phyloP scores from a whole-genome alignment of 768 basidiomycete species.

The Phlebiopsis flavidoalba region DNA sequence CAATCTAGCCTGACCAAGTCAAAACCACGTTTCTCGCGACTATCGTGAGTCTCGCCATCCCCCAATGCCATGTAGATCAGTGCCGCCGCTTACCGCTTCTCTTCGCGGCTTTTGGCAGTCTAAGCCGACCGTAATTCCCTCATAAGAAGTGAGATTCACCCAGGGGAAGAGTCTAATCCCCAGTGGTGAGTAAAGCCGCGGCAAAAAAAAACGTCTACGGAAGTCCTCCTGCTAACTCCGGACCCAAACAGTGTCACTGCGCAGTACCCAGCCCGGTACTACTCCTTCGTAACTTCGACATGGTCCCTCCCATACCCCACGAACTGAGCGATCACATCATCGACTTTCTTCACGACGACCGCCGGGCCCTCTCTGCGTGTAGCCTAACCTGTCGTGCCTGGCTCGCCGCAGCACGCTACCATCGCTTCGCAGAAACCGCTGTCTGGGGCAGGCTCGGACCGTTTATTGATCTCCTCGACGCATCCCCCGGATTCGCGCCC shows the following conservation, averaged over 20 bases:
- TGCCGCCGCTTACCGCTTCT: too few species aligned
- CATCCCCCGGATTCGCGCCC: not conserved
- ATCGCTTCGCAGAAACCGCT: conserved; percentile 4
- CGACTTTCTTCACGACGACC: conserved; percentile 15
- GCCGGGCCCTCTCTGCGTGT: conserved; percentile 5
- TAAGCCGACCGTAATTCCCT: too few species aligned
- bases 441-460: conserved; percentile 2
- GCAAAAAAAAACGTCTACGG: too few species aligned
- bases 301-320: conserved; percentile 9
- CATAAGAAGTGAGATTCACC: too few species aligned
- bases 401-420: conserved; percentile 13
- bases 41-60: not conserved
- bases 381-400: conserved; percentile 10
- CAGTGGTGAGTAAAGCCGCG: too few species aligned
- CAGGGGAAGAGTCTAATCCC: too few species aligned
- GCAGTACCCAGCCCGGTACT: not conserved
- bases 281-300: not conserved
- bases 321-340: conserved; percentile 15
- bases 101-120: too few species aligned
- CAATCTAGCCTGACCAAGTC: not conserved
- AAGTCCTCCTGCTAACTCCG: not conserved
- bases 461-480: conserved; percentile 6
- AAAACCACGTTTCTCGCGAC: not conserved
- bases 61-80: too few species aligned
- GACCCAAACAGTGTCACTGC: not conserved